A percentile compares a stretch with the other conserved stretches of the same genome.
These are phyloP conservation scores for Cystofilobasidium macerans DNA, from an alignment of 768 basidiomycete genomes.

Conservation along the genomic window DNA sequence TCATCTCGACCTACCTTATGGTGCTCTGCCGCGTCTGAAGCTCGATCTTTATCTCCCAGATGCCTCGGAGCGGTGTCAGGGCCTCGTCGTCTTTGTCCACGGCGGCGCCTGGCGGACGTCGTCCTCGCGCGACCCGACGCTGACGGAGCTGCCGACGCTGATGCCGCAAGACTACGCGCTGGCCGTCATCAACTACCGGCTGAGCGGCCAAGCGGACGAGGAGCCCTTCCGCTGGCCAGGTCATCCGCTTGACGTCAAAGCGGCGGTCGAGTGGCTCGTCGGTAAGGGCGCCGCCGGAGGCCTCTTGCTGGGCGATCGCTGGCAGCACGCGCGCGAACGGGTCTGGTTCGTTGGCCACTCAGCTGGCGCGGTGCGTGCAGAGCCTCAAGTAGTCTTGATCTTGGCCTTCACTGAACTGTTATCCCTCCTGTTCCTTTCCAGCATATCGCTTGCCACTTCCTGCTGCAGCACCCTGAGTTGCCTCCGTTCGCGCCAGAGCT, in stretches of 20 bases:
- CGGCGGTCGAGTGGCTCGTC: slow-evolving; percentile 19
- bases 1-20: slow-evolving; percentile 10
- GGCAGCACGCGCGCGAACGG: slow-evolving; percentile 5
- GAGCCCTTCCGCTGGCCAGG: slow-evolving; percentile 2
- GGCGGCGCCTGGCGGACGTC: slow-evolving; percentile 23
- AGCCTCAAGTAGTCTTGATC: not conserved
- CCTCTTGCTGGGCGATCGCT: not conserved
- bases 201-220: slow-evolving; percentile 11
- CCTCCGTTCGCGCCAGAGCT: not conserved
- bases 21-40: not conserved
- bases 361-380: slow-evolving; percentile 26
- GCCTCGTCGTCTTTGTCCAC: slow-evolving; percentile 23
- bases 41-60: slow-evolving; percentile 22
- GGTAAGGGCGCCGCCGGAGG: slow-evolving; percentile 14
- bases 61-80: not conserved
- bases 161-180: slow-evolving; percentile 19
- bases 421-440: not conserved
- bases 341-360: slow-evolving; percentile 25
- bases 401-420: not conserved
- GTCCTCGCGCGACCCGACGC: slow-evolving; percentile 10
- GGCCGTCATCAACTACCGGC: slow-evolving; percentile 20
- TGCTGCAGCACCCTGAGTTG: slow-evolving; percentile 19
- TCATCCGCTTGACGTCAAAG: slow-evolving; percentile 8
- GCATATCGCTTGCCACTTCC: slow-evolving; percentile 22
- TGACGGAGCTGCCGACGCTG: slow-evolving; percentile 1